Evolutionary conservation across 768 basidiomycete genomes (phyloP).

Genomic region (Erythrobasidium yunnanense): DNA sequence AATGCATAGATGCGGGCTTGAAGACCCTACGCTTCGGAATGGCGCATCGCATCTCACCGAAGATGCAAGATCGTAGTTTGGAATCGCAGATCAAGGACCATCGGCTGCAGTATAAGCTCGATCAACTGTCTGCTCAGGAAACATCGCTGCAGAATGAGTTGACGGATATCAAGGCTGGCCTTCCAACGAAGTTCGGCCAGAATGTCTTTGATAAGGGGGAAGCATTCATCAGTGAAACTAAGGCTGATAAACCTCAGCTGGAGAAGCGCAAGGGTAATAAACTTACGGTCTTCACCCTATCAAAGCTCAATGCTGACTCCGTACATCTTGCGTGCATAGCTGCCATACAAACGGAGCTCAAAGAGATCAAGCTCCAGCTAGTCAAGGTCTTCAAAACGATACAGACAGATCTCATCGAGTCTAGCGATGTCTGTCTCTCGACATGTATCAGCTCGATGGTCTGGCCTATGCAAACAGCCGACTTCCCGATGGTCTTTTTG

Average conservation of each 20-base stretch:
- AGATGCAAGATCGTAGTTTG: conserved; percentile 53
- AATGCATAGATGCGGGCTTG: conserved; percentile 51
- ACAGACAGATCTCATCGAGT: conserved; percentile 53
- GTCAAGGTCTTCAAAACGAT: conserved; percentile 46
- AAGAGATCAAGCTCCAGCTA: neutral
- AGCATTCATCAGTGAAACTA: too few species aligned
- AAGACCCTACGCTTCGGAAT: conserved; percentile 68
- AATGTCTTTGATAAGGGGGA: too few species aligned
- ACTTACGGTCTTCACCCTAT: too few species aligned
- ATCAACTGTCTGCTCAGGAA: neutral
- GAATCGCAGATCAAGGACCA: conserved; percentile 58
- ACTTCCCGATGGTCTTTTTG: conserved; percentile 85
- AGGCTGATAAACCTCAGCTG: too few species aligned
- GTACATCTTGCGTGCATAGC: too few species aligned
- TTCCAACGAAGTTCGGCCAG: too few species aligned
- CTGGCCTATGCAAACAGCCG: conserved; percentile 44
- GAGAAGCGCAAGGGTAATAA: too few species aligned
- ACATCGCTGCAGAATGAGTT: neutral
- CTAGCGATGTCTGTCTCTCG: conserved; percentile 57
- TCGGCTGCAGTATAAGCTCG: conserved; percentile 36
- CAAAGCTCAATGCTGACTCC: too few species aligned
- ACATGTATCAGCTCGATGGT: conserved; percentile 31
- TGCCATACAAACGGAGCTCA: neutral
- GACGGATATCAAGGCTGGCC: neutral
- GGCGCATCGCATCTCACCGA: conserved; percentile 51